These are phyloP conservation scores for Pseudogymnoascus sp. DNA, from an alignment of 2,329 filamentous ascomycete species.

Conservation along the genomic window DNA sequence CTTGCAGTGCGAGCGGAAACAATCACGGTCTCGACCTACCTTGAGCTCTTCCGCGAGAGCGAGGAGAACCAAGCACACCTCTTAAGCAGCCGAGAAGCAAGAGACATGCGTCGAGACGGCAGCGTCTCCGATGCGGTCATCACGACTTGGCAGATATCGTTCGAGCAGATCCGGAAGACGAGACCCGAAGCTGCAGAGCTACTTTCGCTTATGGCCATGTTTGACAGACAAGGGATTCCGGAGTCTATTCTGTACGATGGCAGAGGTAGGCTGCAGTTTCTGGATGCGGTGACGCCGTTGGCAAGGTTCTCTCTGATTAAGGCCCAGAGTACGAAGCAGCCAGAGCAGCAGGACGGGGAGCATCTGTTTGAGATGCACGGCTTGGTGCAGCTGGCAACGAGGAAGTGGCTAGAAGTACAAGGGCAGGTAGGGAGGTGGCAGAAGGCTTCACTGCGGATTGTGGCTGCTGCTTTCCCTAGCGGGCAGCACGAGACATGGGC, in stretches of 20 bases:
- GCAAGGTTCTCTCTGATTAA: conserved; percentile 31
- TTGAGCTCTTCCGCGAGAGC: conserved; percentile 29
- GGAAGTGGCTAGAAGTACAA: conserved; percentile 18
- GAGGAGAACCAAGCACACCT: conserved; percentile 24
- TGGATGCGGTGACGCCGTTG: conserved; percentile 30
- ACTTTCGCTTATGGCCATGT: conserved; percentile 18
- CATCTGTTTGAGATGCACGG: conserved; percentile 16
- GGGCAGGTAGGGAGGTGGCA: conserved; percentile 12
- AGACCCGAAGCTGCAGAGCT: conserved; percentile 13
- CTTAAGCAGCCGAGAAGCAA: conserved; percentile 23
- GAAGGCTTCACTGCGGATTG: conserved; percentile 13
- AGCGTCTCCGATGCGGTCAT: conserved; percentile 29
- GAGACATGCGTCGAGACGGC: conserved; percentile 28
- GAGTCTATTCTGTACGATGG: conserved; percentile 11
- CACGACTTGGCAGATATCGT: conserved; percentile 31
- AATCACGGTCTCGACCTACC: conserved; percentile 30
- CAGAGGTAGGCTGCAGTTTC: conserved; percentile 16
- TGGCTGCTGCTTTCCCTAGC: conserved; percentile 16
- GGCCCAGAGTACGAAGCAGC: conserved; percentile 11
- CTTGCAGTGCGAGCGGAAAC: conserved; percentile 19
- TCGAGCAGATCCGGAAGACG: conserved; percentile 29
- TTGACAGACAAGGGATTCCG: conserved; percentile 20
- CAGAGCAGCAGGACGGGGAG: background rate
- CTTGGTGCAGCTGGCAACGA: conserved; percentile 18
- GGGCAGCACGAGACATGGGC: background rate